Evolutionary conservation across 192 early-diverging fungal genomes (phyloP).

Genomic region (Coemansia sp.): DNA sequence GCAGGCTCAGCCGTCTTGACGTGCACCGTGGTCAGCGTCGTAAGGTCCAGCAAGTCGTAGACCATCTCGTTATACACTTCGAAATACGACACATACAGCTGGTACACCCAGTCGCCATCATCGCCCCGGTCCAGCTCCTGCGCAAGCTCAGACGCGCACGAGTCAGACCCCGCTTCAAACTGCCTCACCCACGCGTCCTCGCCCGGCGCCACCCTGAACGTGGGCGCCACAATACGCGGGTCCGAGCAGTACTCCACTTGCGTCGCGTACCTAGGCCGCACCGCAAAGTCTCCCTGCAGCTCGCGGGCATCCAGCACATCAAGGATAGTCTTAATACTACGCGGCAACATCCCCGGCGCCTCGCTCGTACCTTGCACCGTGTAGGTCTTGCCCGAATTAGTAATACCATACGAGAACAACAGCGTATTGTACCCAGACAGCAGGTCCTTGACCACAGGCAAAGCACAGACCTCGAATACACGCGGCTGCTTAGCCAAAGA

Average conservation of each 20-base stretch:
- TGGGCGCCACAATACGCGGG: conserved; percentile 27
- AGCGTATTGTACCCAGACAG: conserved; percentile 63
- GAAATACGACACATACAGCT: conserved; percentile 84
- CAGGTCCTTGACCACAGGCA: conserved; percentile 61
- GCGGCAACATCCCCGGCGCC: conserved; percentile 61
- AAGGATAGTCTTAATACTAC: conserved; percentile 61
- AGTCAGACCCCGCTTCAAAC: not conserved
- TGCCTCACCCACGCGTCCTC: conserved; percentile 48
- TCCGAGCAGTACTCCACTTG: conserved; percentile 52
- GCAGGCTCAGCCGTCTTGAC: conserved; percentile 9
- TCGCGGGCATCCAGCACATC: conserved; percentile 50
- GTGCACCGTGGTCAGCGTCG: conserved; percentile 49
- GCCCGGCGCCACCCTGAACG: conserved; percentile 38
- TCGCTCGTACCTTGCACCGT: conserved; percentile 60
- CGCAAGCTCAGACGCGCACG: conserved; percentile 20
- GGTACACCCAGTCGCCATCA: conserved; percentile 63
- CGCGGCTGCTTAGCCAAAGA: conserved; percentile 50
- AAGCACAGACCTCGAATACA: conserved; percentile 62
- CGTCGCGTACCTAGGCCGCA: conserved; percentile 36
- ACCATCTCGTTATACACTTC: conserved; percentile 91
- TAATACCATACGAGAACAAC: conserved; percentile 72
- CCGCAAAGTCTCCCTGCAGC: conserved; percentile 42
- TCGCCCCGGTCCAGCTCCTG: conserved; percentile 14
- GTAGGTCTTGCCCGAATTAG: conserved; percentile 73
- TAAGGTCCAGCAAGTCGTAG: conserved; percentile 74